Conservation (phyloP, 345 rosid species). For the Camelina sativa region DNA sequence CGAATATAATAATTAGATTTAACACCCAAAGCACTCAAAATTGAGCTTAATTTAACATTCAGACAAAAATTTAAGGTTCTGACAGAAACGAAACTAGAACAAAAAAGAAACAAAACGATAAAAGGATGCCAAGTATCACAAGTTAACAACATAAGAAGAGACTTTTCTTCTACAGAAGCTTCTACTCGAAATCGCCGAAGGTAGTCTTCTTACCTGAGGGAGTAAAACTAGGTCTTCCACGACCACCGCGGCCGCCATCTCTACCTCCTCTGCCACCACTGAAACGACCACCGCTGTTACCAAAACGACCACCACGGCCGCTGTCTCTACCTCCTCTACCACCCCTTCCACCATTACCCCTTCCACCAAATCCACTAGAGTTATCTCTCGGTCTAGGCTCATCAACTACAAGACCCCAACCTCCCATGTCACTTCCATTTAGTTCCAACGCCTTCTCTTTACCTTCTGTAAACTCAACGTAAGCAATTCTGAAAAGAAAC, state of each 20-base stretch:
- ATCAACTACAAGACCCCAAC: slow-evolving; percentile 55
- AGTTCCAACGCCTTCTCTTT: slow-evolving; percentile 70
- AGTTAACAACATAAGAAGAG: slow-evolving; percentile 12
- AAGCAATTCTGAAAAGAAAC: slow-evolving; percentile 64
- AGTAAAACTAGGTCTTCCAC: slow-evolving; percentile 50
- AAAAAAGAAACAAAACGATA: slow-evolving; percentile 15
- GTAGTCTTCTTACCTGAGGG: slow-evolving; percentile 49
- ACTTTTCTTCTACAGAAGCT: slow-evolving; percentile 29
- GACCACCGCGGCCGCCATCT: slow-evolving; percentile 34
- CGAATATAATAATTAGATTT: neutral
- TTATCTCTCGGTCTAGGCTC: slow-evolving; percentile 70
- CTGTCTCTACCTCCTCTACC: slow-evolving; percentile 37
- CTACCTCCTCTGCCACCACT: slow-evolving; percentile 49
- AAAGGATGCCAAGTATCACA: slow-evolving; percentile 9
- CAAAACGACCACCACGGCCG: slow-evolving; percentile 44
- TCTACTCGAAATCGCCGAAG: slow-evolving; percentile 44
- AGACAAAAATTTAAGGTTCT: slow-evolving; percentile 37
- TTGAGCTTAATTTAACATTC: slow-evolving; percentile 27
- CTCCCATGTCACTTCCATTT: slow-evolving; percentile 58
- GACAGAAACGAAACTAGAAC: slow-evolving; percentile 18
- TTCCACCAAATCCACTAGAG: slow-evolving; percentile 39
- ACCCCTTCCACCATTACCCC: slow-evolving; percentile 3
- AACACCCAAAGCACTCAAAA: slow-evolving; percentile 29
- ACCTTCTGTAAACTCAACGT: slow-evolving; percentile 60
- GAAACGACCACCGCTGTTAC: slow-evolving; percentile 45